Base-by-base conservation (phyloP, 1,139 yeast species). In the Blastobotrys buckinghamii region DNA sequence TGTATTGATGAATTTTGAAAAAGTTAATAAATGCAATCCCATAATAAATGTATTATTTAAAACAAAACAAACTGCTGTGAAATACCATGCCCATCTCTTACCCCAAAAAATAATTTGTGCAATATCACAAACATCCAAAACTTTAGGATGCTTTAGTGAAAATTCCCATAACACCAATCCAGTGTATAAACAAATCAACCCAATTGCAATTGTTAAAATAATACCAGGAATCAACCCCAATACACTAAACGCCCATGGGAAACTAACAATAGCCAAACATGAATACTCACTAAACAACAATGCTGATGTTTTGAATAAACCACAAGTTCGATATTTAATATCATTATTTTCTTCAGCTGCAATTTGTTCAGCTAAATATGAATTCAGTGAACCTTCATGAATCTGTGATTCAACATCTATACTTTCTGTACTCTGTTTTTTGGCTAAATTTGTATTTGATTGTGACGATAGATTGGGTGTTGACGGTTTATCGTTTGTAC, bases 191-290 rank as follows among this genome's bases (percentile, higher is more conserved):
- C 76, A 78, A 7, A 77, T 72, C 15, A 72, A 55, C 1, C 82
- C 72, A 6, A 79, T 78, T 45, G 73, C 73, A 1, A 72, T 71
- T 0, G 84, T 79, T 47, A 79, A 61, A 33, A 79, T 75, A 20
- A 79, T 63, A 0, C 84, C 84, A 1, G 82, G 81, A 1, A 79
- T 75, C 22, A 79, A 62, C 0, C 84, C 84, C 30, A 79, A 65
- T 2, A 78, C 79, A 1, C 82, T 76, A 58, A 76, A 79, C 6
- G 82, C 75, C 82, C 82, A 78, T 0, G 84, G 84, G 59, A 79
- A 79, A 17, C 82, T 76, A 77, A 79, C 73, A 51, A 78, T 78
- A 10, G 84, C 84, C 53, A 79, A 67, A 57, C 82, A 79, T 35
- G 79, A 77, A 62, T 79, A 79, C 60, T 79, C 84, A 4, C 81